These are phyloP conservation scores for Botrytis pseudocinerea DNA, from an alignment of 2,329 filamentous ascomycete genomes.

Conservation along the genomic window DNA sequence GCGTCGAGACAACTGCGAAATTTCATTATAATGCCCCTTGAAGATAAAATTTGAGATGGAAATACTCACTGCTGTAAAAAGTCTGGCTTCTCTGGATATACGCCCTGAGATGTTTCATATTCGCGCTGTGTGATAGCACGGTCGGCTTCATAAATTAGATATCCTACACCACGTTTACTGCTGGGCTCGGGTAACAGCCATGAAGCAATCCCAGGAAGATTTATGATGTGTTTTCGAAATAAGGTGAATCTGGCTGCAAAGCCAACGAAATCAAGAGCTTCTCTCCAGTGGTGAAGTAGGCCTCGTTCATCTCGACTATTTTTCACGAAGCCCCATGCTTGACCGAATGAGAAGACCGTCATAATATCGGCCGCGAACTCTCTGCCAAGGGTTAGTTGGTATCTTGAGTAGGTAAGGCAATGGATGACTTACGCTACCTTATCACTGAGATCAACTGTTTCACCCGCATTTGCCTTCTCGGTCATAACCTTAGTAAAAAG, in stretches of 20 bases:
- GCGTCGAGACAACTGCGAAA: neutral
- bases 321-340: slow-evolving; percentile 44
- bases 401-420: neutral
- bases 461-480: neutral
- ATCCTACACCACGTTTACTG: neutral
- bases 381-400: neutral
- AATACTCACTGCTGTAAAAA: slow-evolving; percentile 17
- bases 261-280: neutral
- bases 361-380: slow-evolving; percentile 43
- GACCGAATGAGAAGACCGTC: slow-evolving; percentile 44
- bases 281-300: slow-evolving; percentile 33
- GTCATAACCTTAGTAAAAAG: slow-evolving; percentile 8
- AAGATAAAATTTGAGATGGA: neutral
- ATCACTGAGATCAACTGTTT: slow-evolving; percentile 3
- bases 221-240: slow-evolving; percentile 10
- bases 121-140: neutral
- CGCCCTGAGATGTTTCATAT: neutral
- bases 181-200: neutral
- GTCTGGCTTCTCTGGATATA: slow-evolving; percentile 7
- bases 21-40: neutral
- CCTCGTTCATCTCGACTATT: slow-evolving; percentile 44
- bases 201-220: neutral
- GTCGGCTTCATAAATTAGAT: neutral
- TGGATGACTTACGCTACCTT: neutral
- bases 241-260: slow-evolving; percentile 7